A percentile compares a stretch with the other conserved stretches of the same genome.
Evolutionary conservation across 2,329 filamentous ascomycete genomes (phyloP).

Genomic region (Dactylellina drechsleri): DNA sequence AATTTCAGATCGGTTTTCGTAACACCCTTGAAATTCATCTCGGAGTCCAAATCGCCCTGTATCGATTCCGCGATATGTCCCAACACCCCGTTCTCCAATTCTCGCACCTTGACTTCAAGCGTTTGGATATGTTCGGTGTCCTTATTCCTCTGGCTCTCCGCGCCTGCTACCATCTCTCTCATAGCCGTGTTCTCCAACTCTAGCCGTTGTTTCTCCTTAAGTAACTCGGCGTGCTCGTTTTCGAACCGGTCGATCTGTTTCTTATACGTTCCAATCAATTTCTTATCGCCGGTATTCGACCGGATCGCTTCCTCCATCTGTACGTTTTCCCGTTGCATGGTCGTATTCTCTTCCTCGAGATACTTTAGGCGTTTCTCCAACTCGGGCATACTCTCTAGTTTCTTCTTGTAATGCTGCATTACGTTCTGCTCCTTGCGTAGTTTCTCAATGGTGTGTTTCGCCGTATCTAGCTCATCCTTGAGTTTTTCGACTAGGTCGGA

Average conservation of each 20-base stretch:
- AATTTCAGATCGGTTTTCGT: constrained; percentile 59
- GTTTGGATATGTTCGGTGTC: constrained; percentile 59
- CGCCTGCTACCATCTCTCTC: constrained; percentile 57
- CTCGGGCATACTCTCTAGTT: constrained; percentile 59
- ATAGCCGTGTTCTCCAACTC: constrained; percentile 57
- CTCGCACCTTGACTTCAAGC: constrained; percentile 58
- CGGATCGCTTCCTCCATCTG: constrained; percentile 58
- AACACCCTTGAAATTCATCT: constrained; percentile 58
- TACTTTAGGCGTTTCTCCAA: constrained; percentile 57
- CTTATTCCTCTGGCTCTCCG: constrained; percentile 58
- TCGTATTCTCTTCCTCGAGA: constrained; percentile 57
- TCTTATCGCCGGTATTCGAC: constrained; percentile 58
- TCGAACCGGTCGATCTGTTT: constrained; percentile 58
- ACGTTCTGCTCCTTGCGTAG: constrained; percentile 59
- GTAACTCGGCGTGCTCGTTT: constrained; percentile 56
- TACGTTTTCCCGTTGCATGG: constrained; percentile 43
- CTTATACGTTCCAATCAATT: constrained; percentile 58
- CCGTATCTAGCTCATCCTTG: constrained; percentile 59
- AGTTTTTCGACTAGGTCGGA: constrained; percentile 57
- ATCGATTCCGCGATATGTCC: constrained; percentile 56
- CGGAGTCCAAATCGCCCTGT: constrained; percentile 58
- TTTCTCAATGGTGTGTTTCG: constrained; percentile 58
- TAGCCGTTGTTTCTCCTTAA: constrained; percentile 56
- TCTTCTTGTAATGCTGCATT: constrained; percentile 59
- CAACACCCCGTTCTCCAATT: constrained; percentile 59